phyloP scores from a whole-genome alignment of 2,329 filamentous ascomycete species.

The Colletotrichum somersetense region DNA sequence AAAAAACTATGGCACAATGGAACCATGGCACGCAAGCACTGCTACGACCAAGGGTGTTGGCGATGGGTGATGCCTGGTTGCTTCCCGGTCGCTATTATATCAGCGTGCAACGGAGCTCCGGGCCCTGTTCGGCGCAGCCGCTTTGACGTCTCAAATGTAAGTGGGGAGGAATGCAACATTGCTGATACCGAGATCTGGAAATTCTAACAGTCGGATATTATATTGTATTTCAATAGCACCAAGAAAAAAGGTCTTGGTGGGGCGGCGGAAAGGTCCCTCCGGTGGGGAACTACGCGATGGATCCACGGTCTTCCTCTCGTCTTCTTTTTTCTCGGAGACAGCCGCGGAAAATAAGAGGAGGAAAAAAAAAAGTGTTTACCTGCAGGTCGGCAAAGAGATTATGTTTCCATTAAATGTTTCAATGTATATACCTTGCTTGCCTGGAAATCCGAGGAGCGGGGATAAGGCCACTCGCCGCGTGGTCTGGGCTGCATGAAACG shows the following conservation, averaged over 20 bases:
- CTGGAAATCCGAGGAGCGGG: conserved; percentile 30
- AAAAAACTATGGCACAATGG: neutral
- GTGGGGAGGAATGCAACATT: conserved; percentile 32
- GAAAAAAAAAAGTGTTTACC: conserved; percentile 10
- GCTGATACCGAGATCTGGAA: conserved; percentile 16
- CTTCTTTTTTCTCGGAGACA: conserved; percentile 19
- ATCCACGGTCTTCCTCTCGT: conserved; percentile 6
- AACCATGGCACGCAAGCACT: conserved; percentile 16
- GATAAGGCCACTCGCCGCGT: conserved; percentile 20
- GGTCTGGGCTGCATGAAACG: conserved; percentile 39
- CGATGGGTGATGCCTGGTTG: conserved; percentile 35
- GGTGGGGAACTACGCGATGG: conserved; percentile 3
- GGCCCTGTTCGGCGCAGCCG: conserved; percentile 26
- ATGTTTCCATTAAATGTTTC: conserved; percentile 41
- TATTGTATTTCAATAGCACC: too few species aligned
- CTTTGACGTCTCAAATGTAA: conserved; percentile 27
- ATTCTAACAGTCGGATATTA: conserved; percentile 4
- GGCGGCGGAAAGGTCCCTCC: neutral
- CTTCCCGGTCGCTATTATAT: conserved; percentile 7
- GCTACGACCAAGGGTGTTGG: conserved; percentile 17
- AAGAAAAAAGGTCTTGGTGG: neutral
- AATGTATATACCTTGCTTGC: conserved; percentile 16
- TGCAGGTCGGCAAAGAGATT: conserved; percentile 19
- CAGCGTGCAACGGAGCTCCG: conserved; percentile 15
- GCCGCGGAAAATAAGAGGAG: conserved; percentile 20